Evolutionary conservation across 129 eudicot genomes (phyloP).

Genomic region (Cynara cardunculus): DNA sequence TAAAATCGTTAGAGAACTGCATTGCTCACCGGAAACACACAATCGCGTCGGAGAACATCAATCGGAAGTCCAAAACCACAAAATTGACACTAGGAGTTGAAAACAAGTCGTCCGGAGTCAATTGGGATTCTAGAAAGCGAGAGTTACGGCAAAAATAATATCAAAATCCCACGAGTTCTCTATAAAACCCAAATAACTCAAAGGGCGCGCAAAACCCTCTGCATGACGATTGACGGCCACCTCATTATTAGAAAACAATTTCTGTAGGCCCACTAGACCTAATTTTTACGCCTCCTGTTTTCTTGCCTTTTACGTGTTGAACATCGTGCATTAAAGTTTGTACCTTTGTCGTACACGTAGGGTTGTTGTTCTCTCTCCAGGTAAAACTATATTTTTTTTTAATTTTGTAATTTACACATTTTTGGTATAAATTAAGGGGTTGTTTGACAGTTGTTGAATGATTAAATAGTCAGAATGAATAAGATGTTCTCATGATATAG

Average conservation of each 20-base stretch:
- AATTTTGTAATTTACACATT: too few species aligned
- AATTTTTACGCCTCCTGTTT: not conserved
- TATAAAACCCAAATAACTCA: not conserved
- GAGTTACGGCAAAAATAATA: not conserved
- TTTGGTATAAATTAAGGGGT: not conserved
- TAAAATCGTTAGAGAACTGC: not conserved
- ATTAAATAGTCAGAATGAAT: too few species aligned
- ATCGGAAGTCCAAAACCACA: not conserved
- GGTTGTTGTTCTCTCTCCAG: not conserved
- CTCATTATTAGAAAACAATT: not conserved
- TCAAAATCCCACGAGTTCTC: not conserved
- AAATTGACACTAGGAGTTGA: not conserved
- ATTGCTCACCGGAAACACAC: conserved; percentile 17
- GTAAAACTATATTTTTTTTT: not conserved
- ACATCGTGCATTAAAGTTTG: not conserved
- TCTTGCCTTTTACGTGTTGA: not conserved
- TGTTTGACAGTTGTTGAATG: too few species aligned
- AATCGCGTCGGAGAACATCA: not conserved
- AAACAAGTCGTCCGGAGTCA: not conserved
- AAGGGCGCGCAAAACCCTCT: conserved; percentile 16
- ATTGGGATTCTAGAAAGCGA: not conserved
- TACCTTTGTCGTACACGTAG: not conserved
- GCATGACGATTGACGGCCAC: not conserved
- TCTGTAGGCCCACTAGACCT: not conserved
- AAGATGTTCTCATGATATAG: too few species aligned